Base-by-base conservation (phyloP, 2,329 filamentous ascomycete species). In the Diaporthe batatas region DNA sequence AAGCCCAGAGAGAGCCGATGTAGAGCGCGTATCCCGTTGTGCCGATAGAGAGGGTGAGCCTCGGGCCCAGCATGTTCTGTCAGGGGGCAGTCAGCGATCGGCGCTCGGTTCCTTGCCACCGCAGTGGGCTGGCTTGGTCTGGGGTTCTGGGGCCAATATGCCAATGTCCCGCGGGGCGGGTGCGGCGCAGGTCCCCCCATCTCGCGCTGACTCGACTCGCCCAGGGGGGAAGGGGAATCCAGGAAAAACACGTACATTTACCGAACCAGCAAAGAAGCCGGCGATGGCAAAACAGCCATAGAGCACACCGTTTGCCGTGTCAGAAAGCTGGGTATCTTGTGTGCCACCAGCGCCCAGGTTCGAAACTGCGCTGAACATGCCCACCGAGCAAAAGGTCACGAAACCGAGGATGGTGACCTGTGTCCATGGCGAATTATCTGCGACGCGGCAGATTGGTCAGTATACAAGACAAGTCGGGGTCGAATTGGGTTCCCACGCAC, bases 321-420 rank as follows among this genome's bases (percentile, higher is more conserved):
- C 75, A 64, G 68, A 72, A n/a, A 76, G 70, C 3, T 73, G 72
- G 6, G 70, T 71, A 57, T 76, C 73, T 39, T 76, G 59, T 3
- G 71, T 72, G 32, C 75, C 75, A 75, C 75, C 73, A 29, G 75
- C 75, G 57, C 75, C 75, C 14, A 76, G 44, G 51, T 69, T 69
- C 62, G 64, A 59, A 21, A 77, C 72, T 44, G 76, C 76, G 42
- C 74, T 75, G 49, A 75, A 76, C 76, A 77, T 77, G 72, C 76
- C 76, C 25, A 77, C 76, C 16, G 75, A 77, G 72, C 75, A 77
- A 49, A 77, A 77, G 6, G 75, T 75, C 55, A 76, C 75, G 23
- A 76, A 76, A 32, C 76, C 76, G 29, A 77, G 72, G 36, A 77
- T 75, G 70, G 73, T 49, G 67, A 76, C 74, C 62, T 77, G 76